phyloP scores from a whole-genome alignment of 306 rosid species.

The Urtica urens region DNA sequence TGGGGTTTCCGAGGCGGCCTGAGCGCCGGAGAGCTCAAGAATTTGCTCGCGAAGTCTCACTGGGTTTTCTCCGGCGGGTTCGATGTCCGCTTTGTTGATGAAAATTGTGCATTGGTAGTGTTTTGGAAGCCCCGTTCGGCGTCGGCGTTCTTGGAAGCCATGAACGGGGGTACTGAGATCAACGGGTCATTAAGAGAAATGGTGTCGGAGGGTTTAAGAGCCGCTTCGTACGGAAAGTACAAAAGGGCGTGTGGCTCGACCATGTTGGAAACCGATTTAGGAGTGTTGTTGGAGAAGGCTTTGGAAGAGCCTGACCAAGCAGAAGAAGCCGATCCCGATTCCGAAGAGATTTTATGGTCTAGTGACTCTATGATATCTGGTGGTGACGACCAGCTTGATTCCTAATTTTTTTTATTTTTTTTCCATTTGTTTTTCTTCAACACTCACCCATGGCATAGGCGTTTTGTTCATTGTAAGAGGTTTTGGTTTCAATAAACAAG shows the following conservation, averaged over 20 bases:
- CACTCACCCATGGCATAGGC: too few species aligned
- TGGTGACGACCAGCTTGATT: too few species aligned
- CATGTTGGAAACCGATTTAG: conserved; percentile 61
- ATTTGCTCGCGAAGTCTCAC: conserved; percentile 37
- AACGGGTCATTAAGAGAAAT: conserved; percentile 44
- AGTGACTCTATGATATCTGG: conserved; percentile 35
- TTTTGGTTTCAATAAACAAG: too few species aligned
- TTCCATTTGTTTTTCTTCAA: too few species aligned
- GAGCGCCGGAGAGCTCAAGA: conserved; percentile 54
- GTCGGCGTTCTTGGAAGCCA: conserved; percentile 28
- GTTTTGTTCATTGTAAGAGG: too few species aligned
- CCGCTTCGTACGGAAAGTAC: conserved; percentile 43
- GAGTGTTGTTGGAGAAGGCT: conserved; percentile 41
- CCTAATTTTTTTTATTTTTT: too few species aligned
- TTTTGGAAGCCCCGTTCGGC: conserved; percentile 55
- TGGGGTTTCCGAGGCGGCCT: conserved; percentile 62
- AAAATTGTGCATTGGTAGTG: conserved; percentile 67
- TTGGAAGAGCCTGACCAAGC: conserved; percentile 20
- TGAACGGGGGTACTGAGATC: conserved; percentile 27
- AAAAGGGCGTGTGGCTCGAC: conserved; percentile 38
- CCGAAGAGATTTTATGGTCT: conserved; percentile 34
- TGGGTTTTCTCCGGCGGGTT: conserved; percentile 47
- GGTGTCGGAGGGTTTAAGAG: conserved; percentile 56
- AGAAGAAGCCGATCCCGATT: conserved; percentile 17
- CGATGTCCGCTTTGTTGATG: conserved; percentile 58